phyloP scores from a whole-genome alignment of 169 alveolate species.

The Eimeria brunetti region DNA sequence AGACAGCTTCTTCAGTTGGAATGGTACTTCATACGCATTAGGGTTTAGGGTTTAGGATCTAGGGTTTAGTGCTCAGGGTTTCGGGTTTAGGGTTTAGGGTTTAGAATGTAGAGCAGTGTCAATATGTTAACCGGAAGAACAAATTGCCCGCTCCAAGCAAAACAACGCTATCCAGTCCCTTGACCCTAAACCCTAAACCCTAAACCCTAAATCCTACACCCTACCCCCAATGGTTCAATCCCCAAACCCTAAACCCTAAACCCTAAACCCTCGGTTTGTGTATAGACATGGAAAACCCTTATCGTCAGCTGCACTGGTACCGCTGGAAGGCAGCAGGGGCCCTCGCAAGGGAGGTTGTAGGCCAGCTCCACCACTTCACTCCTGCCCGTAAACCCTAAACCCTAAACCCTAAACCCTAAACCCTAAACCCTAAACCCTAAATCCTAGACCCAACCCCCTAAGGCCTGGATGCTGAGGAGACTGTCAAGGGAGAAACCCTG shows the following conservation, averaged over 20 bases:
- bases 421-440: not conserved
- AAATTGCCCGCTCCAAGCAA: not conserved
- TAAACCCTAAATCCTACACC: slow-evolving; percentile 6
- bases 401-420: slow-evolving; percentile 20
- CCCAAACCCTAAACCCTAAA: slow-evolving; percentile 53
- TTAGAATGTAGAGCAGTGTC: not conserved
- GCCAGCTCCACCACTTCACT: not conserved
- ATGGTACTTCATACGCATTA: not conserved
- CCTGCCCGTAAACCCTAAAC: slow-evolving; percentile 26
- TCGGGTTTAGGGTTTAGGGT: not conserved
- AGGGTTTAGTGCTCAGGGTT: not conserved
- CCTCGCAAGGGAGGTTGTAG: not conserved
- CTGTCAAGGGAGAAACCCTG: not conserved
- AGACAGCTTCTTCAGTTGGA: slow-evolving; percentile 23
- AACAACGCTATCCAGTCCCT: not conserved
- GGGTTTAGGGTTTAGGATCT: too few relatives aligned
- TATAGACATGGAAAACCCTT: slow-evolving; percentile 22
- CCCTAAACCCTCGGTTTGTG: not conserved
- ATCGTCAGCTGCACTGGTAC: not conserved
- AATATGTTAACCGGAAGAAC: not conserved
- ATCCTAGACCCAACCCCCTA: not conserved
- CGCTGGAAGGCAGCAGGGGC: slow-evolving; percentile 8
- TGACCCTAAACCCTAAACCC: slow-evolving; percentile 25
- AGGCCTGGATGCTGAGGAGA: not conserved
- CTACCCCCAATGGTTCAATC: too few relatives aligned